Evolutionary conservation across 345 rosid genomes (phyloP).

Genomic region (Salix brachista): DNA sequence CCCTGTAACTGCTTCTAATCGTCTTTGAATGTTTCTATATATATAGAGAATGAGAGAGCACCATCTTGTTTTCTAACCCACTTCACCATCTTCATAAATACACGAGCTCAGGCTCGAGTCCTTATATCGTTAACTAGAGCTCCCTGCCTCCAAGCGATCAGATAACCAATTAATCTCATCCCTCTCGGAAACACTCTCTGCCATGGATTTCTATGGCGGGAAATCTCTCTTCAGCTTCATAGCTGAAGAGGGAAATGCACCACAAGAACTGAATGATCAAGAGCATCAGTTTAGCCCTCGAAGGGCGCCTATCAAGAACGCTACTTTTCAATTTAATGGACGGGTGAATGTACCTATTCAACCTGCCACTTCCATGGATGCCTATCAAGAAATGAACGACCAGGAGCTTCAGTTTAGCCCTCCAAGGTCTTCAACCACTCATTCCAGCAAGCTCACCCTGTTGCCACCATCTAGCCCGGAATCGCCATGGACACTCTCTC

Average conservation of each 20-base stretch:
- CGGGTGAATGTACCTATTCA: background rate
- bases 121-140: background rate
- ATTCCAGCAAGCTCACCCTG: conserved; percentile 4
- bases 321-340: too few species aligned
- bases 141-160: background rate
- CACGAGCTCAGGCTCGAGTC: background rate
- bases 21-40: too few species aligned
- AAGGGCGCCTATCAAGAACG: background rate
- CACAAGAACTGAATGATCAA: background rate
- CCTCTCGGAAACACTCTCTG: background rate
- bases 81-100: background rate
- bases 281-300: background rate
- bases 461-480: conserved; percentile 35
- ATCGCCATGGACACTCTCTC: conserved; percentile 50
- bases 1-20: too few species aligned
- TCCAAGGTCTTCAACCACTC: conserved; percentile 24
- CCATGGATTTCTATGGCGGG: conserved; percentile 34
- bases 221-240: conserved; percentile 18
- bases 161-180: background rate
- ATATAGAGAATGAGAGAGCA: too few species aligned
- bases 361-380: conserved; percentile 13
- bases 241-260: conserved; percentile 22
- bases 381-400: conserved; percentile 23
- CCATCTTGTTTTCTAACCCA: too few species aligned
- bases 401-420: conserved; percentile 37